Evolutionary conservation across 1,284 basidiomycete species (phyloP), one percentile per base, ranked within the genome.

Genomic region (Cryptococcus jaspeensis): DNA sequence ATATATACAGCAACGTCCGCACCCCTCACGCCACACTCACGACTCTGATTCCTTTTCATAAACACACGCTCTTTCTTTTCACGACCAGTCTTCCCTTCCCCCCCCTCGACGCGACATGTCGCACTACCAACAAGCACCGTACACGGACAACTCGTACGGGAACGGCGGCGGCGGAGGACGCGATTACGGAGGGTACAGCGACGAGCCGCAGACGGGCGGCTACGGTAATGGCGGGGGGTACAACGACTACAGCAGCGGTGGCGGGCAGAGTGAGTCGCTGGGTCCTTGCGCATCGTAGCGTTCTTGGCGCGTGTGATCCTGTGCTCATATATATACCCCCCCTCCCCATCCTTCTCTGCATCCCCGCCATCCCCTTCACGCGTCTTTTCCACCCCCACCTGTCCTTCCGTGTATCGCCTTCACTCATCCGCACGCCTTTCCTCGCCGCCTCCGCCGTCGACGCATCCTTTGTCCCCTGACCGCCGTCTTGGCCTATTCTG

Each of bases 121-220:
- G 45, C 58, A 66, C 40, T 71, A 72, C 62, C 71, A 70, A 52
- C 69, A 69, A 55, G 67, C 64, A 40, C 64, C 66, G 5, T 70
- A 71, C 51, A 56, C 50, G 18, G 67, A 72, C 56, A 57, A 51
- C 23, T 60, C 59, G 25, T 58, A 62, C 42, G 53, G 48, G 25
- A 56, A 62, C 42, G 53, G 48, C 18, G 28, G 39, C 58, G 37
- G 47, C 18, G 52, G 56, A 12, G 55, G 52, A 36, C 18, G 39
- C 38, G 44, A 56, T 50, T 43, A 53, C 44, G 50, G 50, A 35
- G 56, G 69, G 22, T 72, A 69, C 58, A 58, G 55, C 45, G 67
- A 70, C 56, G 61, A 68, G 22, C 66, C 68, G 13, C 50, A 58
- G n/a, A 50, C 54, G 41, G 55, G 53, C n/a, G 44, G 55, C n/a